Conservation (phyloP, 345 rosid genomes). For the Citrus hindsii region DNA sequence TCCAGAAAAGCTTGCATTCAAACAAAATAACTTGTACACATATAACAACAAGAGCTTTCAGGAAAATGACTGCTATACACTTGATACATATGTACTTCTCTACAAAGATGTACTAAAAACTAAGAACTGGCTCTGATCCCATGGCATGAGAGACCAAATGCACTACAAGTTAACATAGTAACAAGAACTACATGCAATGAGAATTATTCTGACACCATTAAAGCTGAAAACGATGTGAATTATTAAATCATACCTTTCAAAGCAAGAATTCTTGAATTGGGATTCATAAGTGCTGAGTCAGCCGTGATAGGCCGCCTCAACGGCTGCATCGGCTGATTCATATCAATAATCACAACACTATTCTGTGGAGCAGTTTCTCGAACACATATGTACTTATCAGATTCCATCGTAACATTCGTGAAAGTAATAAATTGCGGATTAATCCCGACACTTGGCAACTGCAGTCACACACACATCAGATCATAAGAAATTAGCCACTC, state of each 20-base stretch:
- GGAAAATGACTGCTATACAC: background rate
- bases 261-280: slow-evolving; percentile 78
- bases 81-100: background rate
- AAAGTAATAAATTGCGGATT: slow-evolving; percentile 81
- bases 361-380: slow-evolving; percentile 98
- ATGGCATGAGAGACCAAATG: background rate
- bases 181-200: background rate
- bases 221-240: background rate
- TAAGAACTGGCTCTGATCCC: background rate
- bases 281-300: slow-evolving; percentile 93
- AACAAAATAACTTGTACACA: background rate
- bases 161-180: background rate
- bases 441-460: slow-evolving; percentile 91
- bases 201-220: background rate
- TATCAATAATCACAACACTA: slow-evolving; percentile 89
- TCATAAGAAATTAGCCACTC: slow-evolving; percentile 17
- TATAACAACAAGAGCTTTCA: background rate
- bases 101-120: background rate
- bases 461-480: slow-evolving; percentile 20
- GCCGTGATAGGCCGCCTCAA: slow-evolving; percentile 95
- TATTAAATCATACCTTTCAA: slow-evolving; percentile 52
- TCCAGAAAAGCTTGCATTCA: background rate
- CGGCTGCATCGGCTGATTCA: slow-evolving; percentile 96
- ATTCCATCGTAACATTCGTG: slow-evolving; percentile 96
- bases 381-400: slow-evolving; percentile 94